Evolutionary conservation across 306 rosid species (phyloP), one percentile per base, ranked within the genome.

Genomic region (Biancaea sappan): DNA sequence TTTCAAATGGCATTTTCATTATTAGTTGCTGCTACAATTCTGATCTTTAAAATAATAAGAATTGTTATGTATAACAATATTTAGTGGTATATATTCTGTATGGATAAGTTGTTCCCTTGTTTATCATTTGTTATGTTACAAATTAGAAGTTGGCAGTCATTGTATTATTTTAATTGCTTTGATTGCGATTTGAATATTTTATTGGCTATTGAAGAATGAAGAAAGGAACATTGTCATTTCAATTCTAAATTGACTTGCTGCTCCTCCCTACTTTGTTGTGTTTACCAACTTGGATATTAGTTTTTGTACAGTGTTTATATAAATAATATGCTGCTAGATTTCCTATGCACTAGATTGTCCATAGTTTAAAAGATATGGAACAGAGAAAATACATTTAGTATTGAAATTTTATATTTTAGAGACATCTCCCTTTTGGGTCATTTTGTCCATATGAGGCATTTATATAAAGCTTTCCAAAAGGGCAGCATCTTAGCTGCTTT

Each of bases 1-100:
- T 59, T 79, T 47, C 40, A 47, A 54, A 56, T 69, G 38, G 15
- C 41, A 18, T 69, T 21, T 21, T 57, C 28, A 26, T 44, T 71
- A 40, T 40, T 28, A 37, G 57, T 71, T 12, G 37, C 46, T 41
- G 41, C 60, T 21, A 7, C 19, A 19, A 40, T 77, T 60, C 34
- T 51, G 57, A 46, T 73, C 14, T 59, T 80, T 46, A 56, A 56
- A 65, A 73, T 57, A 65, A 26, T 11, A 0, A 10, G 4, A 57
- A 50, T 14, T 6, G 11, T 43, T n/a, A 26, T 62, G 28, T 71
- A 26, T 62, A 28, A 26, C 29, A 25, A 7, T 19, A 31, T 69
- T 37, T 35, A 15, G 15, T 43, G 25, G 59, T 35, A 37, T 52
- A 29, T 48, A 41, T 65, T 14, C 28, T 41, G 59, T 75, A 8